Percentiles rank a stretch among this genome's conserved stretches.
Conservation (phyloP, 169 alveolate species). For the Cyclospora cayetanensis region DNA sequence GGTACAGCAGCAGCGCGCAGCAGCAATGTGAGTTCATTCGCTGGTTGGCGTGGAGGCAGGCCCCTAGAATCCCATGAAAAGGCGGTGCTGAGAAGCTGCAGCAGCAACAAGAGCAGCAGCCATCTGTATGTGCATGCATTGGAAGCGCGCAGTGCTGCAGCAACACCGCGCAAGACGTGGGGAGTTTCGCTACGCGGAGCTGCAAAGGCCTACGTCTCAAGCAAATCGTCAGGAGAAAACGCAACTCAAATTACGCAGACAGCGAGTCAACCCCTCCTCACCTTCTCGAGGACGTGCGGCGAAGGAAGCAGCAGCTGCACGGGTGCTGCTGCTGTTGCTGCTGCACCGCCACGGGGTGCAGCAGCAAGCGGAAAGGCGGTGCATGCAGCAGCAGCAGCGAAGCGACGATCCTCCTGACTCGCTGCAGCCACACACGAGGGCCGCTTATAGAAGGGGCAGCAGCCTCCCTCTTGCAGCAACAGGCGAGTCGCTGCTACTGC, state of each 20-base stretch:
- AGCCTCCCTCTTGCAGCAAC: slow-evolving; percentile 1
- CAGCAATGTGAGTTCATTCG: neutral
- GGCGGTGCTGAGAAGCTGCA: neutral
- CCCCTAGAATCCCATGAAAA: neutral
- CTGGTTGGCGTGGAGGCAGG: neutral
- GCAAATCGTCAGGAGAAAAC: neutral
- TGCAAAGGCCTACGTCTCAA: too few species aligned
- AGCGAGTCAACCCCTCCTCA: neutral
- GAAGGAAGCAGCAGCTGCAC: slow-evolving; percentile 8
- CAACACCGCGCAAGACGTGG: too few species aligned
- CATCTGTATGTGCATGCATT: too few species aligned
- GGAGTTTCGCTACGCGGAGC: too few species aligned
- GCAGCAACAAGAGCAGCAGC: neutral
- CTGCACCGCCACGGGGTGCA: neutral
- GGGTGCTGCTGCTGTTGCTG: neutral
- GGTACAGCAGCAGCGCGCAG: slow-evolving; percentile 22
- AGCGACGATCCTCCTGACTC: too few species aligned
- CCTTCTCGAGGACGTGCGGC: neutral
- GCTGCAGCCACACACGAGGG: too few species aligned
- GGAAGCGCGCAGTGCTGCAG: too few species aligned
- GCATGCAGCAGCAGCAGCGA: slow-evolving; percentile 17
- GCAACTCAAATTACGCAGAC: neutral
- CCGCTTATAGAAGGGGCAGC: too few species aligned
- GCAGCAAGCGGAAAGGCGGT: too few species aligned
- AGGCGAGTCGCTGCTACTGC: neutral